Evolutionary conservation across 371 early-diverging fungal species (phyloP).

Genomic region (Mortierella sp.): DNA sequence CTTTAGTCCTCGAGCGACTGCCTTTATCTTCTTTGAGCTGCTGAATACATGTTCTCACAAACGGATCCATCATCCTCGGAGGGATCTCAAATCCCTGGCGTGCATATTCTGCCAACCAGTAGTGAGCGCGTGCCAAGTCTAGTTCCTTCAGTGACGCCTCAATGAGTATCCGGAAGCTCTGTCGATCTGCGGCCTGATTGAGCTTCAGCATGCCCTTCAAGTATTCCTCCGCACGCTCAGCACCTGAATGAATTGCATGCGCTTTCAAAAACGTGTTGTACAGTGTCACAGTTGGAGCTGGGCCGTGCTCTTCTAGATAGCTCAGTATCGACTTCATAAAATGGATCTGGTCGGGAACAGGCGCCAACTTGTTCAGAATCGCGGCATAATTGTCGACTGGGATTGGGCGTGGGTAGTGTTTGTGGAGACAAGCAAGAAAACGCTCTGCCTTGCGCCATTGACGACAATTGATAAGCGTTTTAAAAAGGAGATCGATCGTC

Average conservation of each 20-base stretch:
- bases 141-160: conserved; percentile 18
- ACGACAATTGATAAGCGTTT: background rate
- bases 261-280: conserved; percentile 38
- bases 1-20: background rate
- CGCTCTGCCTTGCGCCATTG: background rate
- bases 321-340: conserved; percentile 16
- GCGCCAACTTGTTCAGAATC: conserved; percentile 9
- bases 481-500: conserved; percentile 29
- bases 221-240: conserved; percentile 2
- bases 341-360: background rate
- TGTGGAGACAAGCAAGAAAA: conserved; percentile 12
- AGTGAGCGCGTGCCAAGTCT: conserved; percentile 21
- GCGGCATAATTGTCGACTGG: conserved; percentile 29
- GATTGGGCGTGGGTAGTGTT: conserved; percentile 28
- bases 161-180: conserved; percentile 35
- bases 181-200: conserved; percentile 27
- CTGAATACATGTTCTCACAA: conserved; percentile 31
- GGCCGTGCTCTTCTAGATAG: conserved; percentile 23
- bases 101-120: conserved; percentile 38
- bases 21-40: conserved; percentile 2
- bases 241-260: conserved; percentile 9
- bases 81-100: conserved; percentile 31
- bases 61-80: conserved; percentile 32
- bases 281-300: conserved; percentile 16
- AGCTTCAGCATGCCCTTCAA: conserved; percentile 18